phyloP scores from a whole-genome alignment of 106 monocot genomes.

The Dendrobium nobile region DNA sequence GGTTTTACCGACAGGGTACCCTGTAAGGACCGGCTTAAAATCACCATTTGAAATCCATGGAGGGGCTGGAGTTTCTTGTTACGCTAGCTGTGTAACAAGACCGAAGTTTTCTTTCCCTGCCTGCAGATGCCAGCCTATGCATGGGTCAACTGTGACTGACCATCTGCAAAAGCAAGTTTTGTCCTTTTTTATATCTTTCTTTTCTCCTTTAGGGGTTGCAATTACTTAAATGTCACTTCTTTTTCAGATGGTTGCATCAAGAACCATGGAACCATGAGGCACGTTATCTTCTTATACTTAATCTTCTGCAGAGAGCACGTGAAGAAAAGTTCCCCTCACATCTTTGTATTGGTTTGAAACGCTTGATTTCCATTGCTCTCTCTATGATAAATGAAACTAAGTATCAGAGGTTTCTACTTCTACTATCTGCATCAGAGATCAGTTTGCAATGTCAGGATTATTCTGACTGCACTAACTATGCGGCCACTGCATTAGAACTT shows the following conservation, averaged over 20 bases:
- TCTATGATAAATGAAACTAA: conserved; percentile 21
- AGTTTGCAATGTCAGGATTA: conserved; percentile 58
- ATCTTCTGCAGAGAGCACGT: conserved; percentile 63
- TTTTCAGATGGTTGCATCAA: conserved; percentile 73
- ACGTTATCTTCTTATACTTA: conserved; percentile 56
- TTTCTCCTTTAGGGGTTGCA: background rate
- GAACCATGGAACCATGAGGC: conserved; percentile 86
- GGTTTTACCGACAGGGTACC: conserved; percentile 11
- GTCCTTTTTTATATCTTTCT: background rate
- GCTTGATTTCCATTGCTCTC: conserved; percentile 36
- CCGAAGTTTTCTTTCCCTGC: conserved; percentile 67
- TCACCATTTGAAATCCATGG: conserved; percentile 53
- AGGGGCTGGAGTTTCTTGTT: conserved; percentile 61
- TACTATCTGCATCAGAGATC: conserved; percentile 76
- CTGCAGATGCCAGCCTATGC: conserved; percentile 41
- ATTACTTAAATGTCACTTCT: background rate
- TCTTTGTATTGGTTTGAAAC: conserved; percentile 40
- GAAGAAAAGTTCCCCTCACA: conserved; percentile 71
- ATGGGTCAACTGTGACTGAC: conserved; percentile 17
- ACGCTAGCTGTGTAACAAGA: conserved; percentile 26
- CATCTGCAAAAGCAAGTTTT: conserved; percentile 54
- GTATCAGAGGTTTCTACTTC: conserved; percentile 51
- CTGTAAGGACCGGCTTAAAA: conserved; percentile 20
- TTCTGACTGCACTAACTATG: conserved; percentile 27
- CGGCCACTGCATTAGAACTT: conserved; percentile 41